A percentile compares a stretch with the other conserved stretches of the same genome.
Evolutionary conservation across 148 eudicot genomes (phyloP).

Genomic region (Chenopodium album): DNA sequence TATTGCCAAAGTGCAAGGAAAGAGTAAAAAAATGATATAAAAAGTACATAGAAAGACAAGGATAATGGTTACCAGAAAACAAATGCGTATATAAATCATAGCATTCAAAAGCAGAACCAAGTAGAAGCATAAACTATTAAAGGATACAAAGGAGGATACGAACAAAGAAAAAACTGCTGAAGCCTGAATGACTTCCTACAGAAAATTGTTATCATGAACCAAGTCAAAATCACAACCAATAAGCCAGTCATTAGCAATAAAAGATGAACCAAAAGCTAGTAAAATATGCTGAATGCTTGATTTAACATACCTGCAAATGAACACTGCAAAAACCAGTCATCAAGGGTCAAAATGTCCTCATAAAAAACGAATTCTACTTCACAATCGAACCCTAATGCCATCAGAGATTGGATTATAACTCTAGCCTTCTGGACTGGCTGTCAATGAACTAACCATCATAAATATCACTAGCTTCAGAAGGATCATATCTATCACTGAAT

Average conservation of each 20-base stretch:
- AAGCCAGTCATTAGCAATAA: slow-evolving; percentile 21
- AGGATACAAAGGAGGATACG: slow-evolving; percentile 99
- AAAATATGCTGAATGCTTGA: slow-evolving; percentile 8
- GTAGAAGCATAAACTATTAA: slow-evolving; percentile 24
- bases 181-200: slow-evolving; percentile 66
- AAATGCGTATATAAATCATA: neutral
- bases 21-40: neutral
- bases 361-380: slow-evolving; percentile 9
- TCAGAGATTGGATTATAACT: slow-evolving; percentile 4
- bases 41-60: neutral
- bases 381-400: slow-evolving; percentile 11
- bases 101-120: slow-evolving; percentile 13
- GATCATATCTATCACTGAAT: slow-evolving; percentile 86
- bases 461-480: slow-evolving; percentile 50
- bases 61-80: neutral
- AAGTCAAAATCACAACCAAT: slow-evolving; percentile 35
- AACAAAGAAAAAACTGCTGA: slow-evolving; percentile 43
- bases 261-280: slow-evolving; percentile 12
- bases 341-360: slow-evolving; percentile 17
- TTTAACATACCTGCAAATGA: slow-evolving; percentile 25
- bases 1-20: neutral
- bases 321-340: slow-evolving; percentile 11
- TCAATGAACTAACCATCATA: slow-evolving; percentile 36
- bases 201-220: slow-evolving; percentile 37
- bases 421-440: slow-evolving; percentile 24